Evolutionary conservation across 106 monocot genomes (phyloP).

Genomic region (Hemerocallis citrina): DNA sequence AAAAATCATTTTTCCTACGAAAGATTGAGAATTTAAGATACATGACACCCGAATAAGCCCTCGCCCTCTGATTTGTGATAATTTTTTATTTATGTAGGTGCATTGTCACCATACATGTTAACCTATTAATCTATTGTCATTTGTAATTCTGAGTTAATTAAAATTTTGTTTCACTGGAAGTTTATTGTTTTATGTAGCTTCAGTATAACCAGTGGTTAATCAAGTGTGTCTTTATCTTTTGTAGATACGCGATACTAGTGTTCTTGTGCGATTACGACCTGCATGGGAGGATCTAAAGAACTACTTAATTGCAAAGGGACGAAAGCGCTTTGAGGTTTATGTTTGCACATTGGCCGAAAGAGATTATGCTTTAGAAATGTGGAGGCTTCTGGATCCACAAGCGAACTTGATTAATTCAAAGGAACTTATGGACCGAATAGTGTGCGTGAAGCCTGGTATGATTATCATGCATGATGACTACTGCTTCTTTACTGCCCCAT

Average conservation of each 20-base stretch:
- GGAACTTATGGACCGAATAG: constrained; percentile 78
- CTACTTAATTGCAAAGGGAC: constrained; percentile 93
- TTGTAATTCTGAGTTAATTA: background rate
- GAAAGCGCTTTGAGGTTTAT: constrained; percentile 98
- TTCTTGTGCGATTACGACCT: constrained; percentile 90
- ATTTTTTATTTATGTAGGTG: background rate
- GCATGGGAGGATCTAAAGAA: constrained; percentile 94
- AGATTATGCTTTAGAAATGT: constrained; percentile 99
- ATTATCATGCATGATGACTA: background rate
- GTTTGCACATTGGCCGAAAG: constrained; percentile 99
- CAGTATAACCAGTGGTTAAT: no score
- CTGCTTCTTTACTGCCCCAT: no score
- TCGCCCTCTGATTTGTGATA: no score
- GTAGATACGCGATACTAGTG: constrained; percentile 97
- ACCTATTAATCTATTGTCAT: background rate
- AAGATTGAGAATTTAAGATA: no score
- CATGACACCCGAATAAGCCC: no score
- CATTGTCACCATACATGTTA: background rate
- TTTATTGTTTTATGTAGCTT: background rate
- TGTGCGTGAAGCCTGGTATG: constrained; percentile 94
- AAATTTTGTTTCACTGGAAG: background rate
- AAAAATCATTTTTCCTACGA: no score
- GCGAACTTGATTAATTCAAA: constrained; percentile 61
- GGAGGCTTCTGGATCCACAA: constrained; percentile 98
- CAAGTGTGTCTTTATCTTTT: constrained; percentile 9